A percentile compares a stretch with the other conserved stretches of the same genome.
phyloP scores from a whole-genome alignment of 306 rosid species.

The Rubus parviflorus region DNA sequence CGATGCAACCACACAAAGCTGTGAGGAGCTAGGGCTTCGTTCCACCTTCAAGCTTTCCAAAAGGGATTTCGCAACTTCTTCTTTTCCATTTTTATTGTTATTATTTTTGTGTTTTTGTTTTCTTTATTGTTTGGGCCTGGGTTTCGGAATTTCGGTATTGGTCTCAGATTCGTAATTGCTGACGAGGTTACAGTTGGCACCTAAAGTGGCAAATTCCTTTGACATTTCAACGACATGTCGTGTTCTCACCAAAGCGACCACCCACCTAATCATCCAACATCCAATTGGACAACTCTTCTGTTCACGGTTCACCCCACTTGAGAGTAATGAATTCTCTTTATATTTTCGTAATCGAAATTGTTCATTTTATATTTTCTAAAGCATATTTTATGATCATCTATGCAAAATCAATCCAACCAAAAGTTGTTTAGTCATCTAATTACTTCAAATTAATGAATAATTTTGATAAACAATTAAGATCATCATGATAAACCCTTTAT shows the following conservation, averaged over 20 bases:
- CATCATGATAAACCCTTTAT: too few relatives aligned
- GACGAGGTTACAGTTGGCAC: background rate
- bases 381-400: background rate
- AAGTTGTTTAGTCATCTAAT: too few relatives aligned
- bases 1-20: slow-evolving; percentile 21
- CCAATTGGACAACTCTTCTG: background rate
- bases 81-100: background rate
- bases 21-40: slow-evolving; percentile 22
- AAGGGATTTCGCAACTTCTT: background rate
- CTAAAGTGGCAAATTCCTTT: background rate
- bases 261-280: too few relatives aligned
- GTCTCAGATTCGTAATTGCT: background rate
- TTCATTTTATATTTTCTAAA: too few relatives aligned
- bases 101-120: background rate
- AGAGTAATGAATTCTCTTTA: too few relatives aligned
- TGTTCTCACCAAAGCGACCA: background rate
- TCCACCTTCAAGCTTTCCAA: slow-evolving; percentile 23
- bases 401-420: background rate
- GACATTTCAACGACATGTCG: background rate
- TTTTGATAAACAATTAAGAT: too few relatives aligned
- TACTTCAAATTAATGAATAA: too few relatives aligned
- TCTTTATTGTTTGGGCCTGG: background rate
- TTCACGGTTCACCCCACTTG: background rate
- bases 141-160: background rate
- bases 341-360: too few relatives aligned